A percentile compares a stretch with the other conserved stretches of the same genome.
These are phyloP conservation scores for Solanum arcanum DNA, from an alignment of 257 asterid species.

Conservation along the genomic window DNA sequence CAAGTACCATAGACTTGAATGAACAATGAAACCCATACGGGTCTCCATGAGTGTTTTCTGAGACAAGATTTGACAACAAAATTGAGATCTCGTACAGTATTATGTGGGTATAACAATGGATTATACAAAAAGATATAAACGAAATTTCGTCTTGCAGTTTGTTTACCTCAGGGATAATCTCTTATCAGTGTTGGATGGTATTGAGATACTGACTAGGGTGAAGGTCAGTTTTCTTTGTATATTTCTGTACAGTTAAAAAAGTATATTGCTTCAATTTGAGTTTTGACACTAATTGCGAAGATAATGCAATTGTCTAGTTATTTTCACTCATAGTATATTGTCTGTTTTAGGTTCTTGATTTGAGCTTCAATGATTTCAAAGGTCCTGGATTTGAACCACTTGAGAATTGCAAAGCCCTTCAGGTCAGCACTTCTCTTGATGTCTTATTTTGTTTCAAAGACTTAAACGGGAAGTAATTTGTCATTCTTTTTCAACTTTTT, in stretches of 20 bases:
- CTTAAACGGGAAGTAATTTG: background rate
- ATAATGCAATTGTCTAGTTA: background rate
- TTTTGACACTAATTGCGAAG: background rate
- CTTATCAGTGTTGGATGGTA: constrained; percentile 83
- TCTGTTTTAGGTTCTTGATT: constrained; percentile 79
- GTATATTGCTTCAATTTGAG: background rate
- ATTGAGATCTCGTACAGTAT: background rate
- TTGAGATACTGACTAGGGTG: constrained; percentile 79
- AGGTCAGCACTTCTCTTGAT: constrained; percentile 39
- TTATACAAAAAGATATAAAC: background rate
- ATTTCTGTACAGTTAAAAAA: background rate
- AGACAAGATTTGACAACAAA: background rate
- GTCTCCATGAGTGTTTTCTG: background rate
- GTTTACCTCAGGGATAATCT: constrained; percentile 97
- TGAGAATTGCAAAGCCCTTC: constrained; percentile 82
- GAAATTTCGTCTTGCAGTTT: constrained; percentile 43
- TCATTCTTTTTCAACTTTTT: background rate
- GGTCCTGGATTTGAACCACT: constrained; percentile 99
- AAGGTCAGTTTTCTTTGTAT: constrained; percentile 45
- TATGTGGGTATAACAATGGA: background rate
- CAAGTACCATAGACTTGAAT: background rate
- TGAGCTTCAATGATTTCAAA: constrained; percentile 96
- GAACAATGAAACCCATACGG: background rate
- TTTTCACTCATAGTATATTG: background rate
- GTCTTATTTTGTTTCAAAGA: background rate